Percentiles rank a stretch among this genome's conserved stretches.
These are phyloP conservation scores for Retiboletus flavoniger DNA, from an alignment of 1,284 basidiomycete species.

Conservation along the genomic window DNA sequence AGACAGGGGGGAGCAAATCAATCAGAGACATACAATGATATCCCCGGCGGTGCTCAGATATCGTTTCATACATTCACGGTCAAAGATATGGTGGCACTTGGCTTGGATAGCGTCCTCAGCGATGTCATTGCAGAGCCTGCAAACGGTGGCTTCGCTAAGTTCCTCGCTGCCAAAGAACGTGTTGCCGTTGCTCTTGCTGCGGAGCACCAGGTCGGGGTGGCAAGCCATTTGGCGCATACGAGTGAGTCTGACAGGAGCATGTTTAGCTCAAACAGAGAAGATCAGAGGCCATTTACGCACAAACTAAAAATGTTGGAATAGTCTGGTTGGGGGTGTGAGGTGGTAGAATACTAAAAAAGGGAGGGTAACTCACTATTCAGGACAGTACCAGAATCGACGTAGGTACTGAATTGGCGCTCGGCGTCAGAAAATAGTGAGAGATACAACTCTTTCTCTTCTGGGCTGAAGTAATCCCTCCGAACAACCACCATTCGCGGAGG, in stretches of 20 bases:
- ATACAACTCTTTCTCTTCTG: conserved; percentile 96
- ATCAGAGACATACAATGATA: conserved; percentile 50
- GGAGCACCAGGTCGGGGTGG: conserved; percentile 92
- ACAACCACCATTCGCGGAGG: conserved; percentile 92
- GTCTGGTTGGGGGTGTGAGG: conserved; percentile 48
- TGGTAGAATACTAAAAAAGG: neutral
- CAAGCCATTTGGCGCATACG: conserved; percentile 97
- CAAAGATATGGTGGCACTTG: conserved; percentile 88
- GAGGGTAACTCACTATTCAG: conserved; percentile 73
- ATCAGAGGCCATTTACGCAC: conserved; percentile 39
- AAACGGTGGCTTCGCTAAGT: conserved; percentile 72
- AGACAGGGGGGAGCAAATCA: neutral
- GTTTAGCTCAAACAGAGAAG: conserved; percentile 1
- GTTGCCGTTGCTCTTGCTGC: conserved; percentile 76
- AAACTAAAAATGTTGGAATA: conserved; percentile 94
- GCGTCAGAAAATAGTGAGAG: conserved; percentile 90
- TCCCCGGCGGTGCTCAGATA: conserved; percentile 84
- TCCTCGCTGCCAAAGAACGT: conserved; percentile 59
- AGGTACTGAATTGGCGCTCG: conserved; percentile 90
- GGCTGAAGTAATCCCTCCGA: conserved; percentile 90
- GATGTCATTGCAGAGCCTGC: conserved; percentile 94
- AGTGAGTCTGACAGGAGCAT: conserved; percentile 51
- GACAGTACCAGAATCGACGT: conserved; percentile 87
- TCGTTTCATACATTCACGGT: conserved; percentile 94
- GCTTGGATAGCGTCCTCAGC: conserved; percentile 97